A percentile compares a stretch with the other conserved stretches of the same genome.
Conservation (phyloP, 1,284 basidiomycete genomes). For the Cryptococcus sp. region DNA sequence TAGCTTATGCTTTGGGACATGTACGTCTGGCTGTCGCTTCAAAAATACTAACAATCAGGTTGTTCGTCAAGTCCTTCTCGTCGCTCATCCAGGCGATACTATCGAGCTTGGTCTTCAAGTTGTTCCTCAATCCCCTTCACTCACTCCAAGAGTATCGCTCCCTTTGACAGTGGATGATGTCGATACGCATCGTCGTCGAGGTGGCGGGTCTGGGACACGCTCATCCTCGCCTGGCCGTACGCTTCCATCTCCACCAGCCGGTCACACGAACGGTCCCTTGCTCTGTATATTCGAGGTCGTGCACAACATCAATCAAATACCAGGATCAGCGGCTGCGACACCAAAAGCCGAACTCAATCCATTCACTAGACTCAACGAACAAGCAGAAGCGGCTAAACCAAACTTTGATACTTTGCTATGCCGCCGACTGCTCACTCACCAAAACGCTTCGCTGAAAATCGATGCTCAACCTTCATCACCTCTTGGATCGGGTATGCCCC, state of each 20-base stretch:
- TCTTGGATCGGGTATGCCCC: slow-evolving; percentile 23
- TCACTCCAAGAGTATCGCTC: slow-evolving; percentile 29
- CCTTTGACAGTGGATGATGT: slow-evolving; percentile 26
- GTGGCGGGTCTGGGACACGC: slow-evolving; percentile 6
- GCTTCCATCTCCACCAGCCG: slow-evolving; percentile 9
- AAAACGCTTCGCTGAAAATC: slow-evolving; percentile 58
- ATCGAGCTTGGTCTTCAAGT: slow-evolving; percentile 82
- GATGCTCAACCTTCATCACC: slow-evolving; percentile 37
- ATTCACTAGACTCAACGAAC: slow-evolving; percentile 33
- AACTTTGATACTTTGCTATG: slow-evolving; percentile 62
- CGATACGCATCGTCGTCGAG: slow-evolving; percentile 3
- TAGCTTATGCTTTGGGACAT: slow-evolving; percentile 74
- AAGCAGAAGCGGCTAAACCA: slow-evolving; percentile 49
- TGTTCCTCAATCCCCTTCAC: slow-evolving; percentile 44
- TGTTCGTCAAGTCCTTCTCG: slow-evolving; percentile 72
- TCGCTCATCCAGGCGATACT: slow-evolving; percentile 67
- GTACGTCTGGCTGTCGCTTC: slow-evolving; percentile 59
- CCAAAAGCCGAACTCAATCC: slow-evolving; percentile 42
- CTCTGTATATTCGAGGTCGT: slow-evolving; percentile 60
- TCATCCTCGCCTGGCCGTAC: slow-evolving; percentile 19
- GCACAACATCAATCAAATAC: slow-evolving; percentile 38
- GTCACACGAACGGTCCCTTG: slow-evolving; percentile 22
- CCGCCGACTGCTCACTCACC: slow-evolving; percentile 61
- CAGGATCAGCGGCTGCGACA: slow-evolving; percentile 30
- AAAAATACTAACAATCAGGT: slow-evolving; percentile 56